Evolutionary conservation across 78 protist species (phyloP).

Genomic region (Mastigamoeba balamuthi): DNA sequence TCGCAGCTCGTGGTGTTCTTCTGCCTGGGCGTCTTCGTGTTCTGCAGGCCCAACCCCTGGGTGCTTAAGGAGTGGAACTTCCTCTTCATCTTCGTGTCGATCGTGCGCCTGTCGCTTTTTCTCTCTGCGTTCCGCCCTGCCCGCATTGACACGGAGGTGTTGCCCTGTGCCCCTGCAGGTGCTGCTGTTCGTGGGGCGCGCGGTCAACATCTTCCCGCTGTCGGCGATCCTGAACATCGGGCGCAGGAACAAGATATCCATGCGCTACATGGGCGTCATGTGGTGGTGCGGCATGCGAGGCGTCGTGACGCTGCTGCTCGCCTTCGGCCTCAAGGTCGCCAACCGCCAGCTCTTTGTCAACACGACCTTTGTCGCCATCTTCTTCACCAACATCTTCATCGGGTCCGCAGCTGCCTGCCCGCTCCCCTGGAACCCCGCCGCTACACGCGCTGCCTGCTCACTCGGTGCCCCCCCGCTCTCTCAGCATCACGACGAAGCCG

Average conservation of each 20-base stretch:
- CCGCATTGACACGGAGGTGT: too few species aligned
- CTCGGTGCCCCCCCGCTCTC: too few species aligned
- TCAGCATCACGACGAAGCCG: too few species aligned
- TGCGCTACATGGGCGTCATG: background rate
- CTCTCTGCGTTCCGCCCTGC: too few species aligned
- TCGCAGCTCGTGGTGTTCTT: conserved; percentile 28
- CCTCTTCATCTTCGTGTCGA: too few species aligned
- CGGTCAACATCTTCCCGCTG: conserved; percentile 24
- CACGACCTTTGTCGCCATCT: background rate
- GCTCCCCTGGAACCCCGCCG: too few species aligned
- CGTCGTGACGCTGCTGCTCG: conserved; percentile 36
- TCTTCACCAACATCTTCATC: background rate
- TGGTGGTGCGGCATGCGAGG: conserved; percentile 36
- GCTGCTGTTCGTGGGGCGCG: conserved; percentile 10
- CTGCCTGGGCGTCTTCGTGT: conserved; percentile 35
- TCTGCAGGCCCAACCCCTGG: background rate
- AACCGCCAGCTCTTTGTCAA: background rate
- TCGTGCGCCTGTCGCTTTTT: too few species aligned
- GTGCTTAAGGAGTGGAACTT: conserved; percentile 2
- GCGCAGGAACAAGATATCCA: background rate
- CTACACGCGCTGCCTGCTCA: too few species aligned
- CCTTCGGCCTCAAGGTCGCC: conserved; percentile 1
- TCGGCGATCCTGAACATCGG: background rate
- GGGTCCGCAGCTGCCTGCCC: too few species aligned
- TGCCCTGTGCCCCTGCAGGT: too few species aligned